These are phyloP conservation scores for Ambrosia hybrid DNA, from an alignment of 140 eudicot species.

Conservation along the genomic window DNA sequence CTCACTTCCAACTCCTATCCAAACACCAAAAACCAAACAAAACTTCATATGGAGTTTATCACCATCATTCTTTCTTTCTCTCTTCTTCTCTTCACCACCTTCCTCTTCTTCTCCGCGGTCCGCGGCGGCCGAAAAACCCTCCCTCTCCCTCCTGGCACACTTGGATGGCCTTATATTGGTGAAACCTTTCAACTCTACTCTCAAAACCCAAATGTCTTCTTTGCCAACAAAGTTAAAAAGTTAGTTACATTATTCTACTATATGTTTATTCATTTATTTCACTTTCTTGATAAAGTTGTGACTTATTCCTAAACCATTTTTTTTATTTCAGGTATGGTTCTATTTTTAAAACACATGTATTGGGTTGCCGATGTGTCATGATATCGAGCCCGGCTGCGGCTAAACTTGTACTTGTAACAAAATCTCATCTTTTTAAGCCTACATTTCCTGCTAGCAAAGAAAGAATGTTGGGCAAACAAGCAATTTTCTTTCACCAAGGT, in stretches of 20 bases:
- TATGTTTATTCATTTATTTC: no score
- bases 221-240: conserved; percentile 86
- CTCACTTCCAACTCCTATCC: conserved; percentile 39
- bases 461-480: conserved; percentile 96
- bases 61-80: conserved; percentile 22
- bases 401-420: conserved; percentile 68
- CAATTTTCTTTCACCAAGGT: conserved; percentile 91
- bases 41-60: conserved; percentile 47
- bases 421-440: conserved; percentile 81
- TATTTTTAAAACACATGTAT: conserved; percentile 82
- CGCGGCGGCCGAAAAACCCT: conserved; percentile 38
- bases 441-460: conserved; percentile 97
- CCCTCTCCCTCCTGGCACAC: conserved; percentile 93
- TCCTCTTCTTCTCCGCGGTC: conserved; percentile 27
- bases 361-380: conserved; percentile 95
- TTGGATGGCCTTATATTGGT: conserved; percentile 94
- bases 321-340: conserved; percentile 75
- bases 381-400: conserved; percentile 90
- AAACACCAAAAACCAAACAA: conserved; percentile 21
- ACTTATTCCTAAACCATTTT: neutral
- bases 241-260: conserved; percentile 23
- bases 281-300: neutral
- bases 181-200: conserved; percentile 95
- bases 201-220: conserved; percentile 87
- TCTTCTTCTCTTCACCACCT: conserved; percentile 21